Evolutionary conservation across 176 grass and related monocot species (phyloP).

Genomic region (Miscanthus lutarioriparius): DNA sequence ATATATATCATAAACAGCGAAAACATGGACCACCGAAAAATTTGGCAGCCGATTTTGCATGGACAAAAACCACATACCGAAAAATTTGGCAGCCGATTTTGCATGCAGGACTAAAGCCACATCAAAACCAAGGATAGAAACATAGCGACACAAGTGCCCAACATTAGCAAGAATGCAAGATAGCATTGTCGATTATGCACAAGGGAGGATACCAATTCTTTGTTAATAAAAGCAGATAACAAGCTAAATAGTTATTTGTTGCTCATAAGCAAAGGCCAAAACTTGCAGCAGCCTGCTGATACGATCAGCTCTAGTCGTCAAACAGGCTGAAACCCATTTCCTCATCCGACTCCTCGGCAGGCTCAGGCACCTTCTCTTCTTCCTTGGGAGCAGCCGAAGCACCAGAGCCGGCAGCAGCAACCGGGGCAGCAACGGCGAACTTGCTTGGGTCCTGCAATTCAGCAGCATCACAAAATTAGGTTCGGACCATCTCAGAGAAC

Average conservation of each 20-base stretch:
- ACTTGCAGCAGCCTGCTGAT: constrained; percentile 20
- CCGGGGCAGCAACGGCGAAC: constrained; percentile 57
- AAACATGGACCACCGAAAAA: neutral
- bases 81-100: too few species aligned
- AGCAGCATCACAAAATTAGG: neutral
- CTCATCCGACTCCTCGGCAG: constrained; percentile 51
- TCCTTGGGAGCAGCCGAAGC: constrained; percentile 37
- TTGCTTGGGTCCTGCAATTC: constrained; percentile 72
- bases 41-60: too few species aligned
- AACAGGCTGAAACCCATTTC: constrained; percentile 76
- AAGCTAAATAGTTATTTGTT: neutral
- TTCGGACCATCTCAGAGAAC: neutral
- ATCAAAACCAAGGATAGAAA: neutral
- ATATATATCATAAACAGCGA: neutral
- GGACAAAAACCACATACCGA: neutral
- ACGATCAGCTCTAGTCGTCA: constrained; percentile 35
- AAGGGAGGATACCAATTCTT: neutral
- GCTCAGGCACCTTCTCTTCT: constrained; percentile 61
- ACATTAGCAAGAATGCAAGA: constrained; percentile 9
- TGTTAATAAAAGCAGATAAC: neutral
- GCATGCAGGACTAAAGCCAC: neutral
- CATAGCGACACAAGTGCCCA: neutral
- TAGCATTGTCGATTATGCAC: constrained; percentile 13
- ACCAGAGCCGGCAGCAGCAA: constrained; percentile 38
- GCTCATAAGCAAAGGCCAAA: constrained; percentile 21